These are phyloP conservation scores for Macadamia integrifolia DNA, from an alignment of 164 flowering plant genomes.

Conservation along the genomic window DNA sequence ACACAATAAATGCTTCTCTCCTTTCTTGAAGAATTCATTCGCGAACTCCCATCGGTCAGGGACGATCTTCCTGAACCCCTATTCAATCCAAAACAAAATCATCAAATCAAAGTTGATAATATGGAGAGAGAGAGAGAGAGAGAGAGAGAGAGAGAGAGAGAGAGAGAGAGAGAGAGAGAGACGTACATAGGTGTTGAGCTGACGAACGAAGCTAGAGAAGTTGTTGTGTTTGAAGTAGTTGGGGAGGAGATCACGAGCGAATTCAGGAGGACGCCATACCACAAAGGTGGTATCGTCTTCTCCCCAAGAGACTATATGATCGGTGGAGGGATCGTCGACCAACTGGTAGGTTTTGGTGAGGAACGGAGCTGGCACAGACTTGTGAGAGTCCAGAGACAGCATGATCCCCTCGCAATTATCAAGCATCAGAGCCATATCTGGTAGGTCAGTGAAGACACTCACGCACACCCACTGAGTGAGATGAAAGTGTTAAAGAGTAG, in stretches of 20 bases:
- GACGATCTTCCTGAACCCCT: conserved; percentile 97
- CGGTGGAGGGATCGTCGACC: conserved; percentile 82
- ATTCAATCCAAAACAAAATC: conserved; percentile 2
- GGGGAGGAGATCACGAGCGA: conserved; percentile 90
- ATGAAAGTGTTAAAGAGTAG: background rate
- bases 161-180: background rate
- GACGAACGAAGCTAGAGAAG: conserved; percentile 93
- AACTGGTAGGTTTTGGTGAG: conserved; percentile 89
- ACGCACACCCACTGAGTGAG: too few species aligned
- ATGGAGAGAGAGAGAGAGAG: background rate
- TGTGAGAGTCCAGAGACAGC: conserved; percentile 77
- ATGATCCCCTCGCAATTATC: conserved; percentile 67
- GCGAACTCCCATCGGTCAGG: conserved; percentile 99
- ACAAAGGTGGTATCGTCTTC: conserved; percentile 85
- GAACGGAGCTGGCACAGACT: conserved; percentile 87
- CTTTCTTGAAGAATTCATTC: conserved; percentile 83
- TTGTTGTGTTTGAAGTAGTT: conserved; percentile 96
- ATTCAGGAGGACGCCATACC: conserved; percentile 95
- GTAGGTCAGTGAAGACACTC: background rate
- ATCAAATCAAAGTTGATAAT: background rate
- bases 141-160: background rate
- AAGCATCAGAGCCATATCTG: conserved; percentile 53
- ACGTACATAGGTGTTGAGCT: conserved; percentile 86
- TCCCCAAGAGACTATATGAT: conserved; percentile 94
- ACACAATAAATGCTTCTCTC: conserved; percentile 88